Conservation (phyloP, 148 eudicot genomes). For the Linanthus parryae region DNA sequence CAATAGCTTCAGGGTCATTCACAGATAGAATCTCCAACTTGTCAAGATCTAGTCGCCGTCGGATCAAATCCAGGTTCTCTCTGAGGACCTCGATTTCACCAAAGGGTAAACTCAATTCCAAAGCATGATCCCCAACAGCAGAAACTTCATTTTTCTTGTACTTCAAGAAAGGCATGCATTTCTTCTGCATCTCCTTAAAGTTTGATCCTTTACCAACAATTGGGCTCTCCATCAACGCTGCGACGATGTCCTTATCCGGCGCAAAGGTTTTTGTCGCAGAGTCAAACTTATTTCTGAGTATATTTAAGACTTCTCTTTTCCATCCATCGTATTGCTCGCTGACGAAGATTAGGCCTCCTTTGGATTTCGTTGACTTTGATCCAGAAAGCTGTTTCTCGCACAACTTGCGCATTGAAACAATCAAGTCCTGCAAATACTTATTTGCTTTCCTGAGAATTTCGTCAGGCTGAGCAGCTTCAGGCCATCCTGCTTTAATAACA, state of each 20-base stretch:
- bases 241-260: constrained; percentile 58
- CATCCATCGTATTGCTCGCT: constrained; percentile 85
- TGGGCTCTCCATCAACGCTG: constrained; percentile 55
- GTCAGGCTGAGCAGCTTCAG: constrained; percentile 55
- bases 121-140: constrained; percentile 64
- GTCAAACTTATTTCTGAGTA: constrained; percentile 53
- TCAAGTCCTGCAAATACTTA: constrained; percentile 64
- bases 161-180: constrained; percentile 86
- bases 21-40: constrained; percentile 46
- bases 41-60: constrained; percentile 69
- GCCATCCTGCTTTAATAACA: constrained; percentile 75
- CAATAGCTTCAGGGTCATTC: constrained; percentile 38
- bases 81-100: constrained; percentile 73
- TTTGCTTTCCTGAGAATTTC: constrained; percentile 69
- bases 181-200: constrained; percentile 68
- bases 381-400: constrained; percentile 70
- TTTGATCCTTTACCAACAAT: constrained; percentile 43
- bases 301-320: constrained; percentile 74
- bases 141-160: constrained; percentile 78
- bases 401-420: constrained; percentile 69
- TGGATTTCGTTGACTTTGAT: constrained; percentile 44
- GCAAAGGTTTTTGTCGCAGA: constrained; percentile 39
- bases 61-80: constrained; percentile 57
- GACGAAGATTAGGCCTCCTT: constrained; percentile 55
- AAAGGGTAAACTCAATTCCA: constrained; percentile 77